Percentiles rank a stretch among this genome's conserved stretches.
Evolutionary conservation across 768 basidiomycete species (phyloP).

Genomic region (Russula sp.): DNA sequence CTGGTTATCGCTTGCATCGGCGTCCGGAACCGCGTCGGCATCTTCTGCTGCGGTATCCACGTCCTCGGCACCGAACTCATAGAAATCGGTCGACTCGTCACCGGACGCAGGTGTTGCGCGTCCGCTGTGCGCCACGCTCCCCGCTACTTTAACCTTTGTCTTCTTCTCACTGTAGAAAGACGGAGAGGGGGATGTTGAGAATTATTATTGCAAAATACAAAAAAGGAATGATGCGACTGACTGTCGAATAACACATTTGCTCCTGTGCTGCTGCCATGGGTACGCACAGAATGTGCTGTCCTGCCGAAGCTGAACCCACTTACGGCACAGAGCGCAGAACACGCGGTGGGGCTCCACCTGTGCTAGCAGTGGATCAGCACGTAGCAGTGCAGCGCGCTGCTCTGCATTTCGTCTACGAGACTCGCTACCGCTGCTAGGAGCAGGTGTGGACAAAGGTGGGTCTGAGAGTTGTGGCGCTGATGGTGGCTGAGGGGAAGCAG

Average conservation of each 20-base stretch:
- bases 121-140: constrained; percentile 13
- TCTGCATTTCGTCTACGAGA: constrained; percentile 71
- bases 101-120: constrained; percentile 6
- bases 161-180: constrained; percentile 22
- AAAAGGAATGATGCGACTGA: constrained; percentile 32
- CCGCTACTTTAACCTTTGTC: constrained; percentile 6
- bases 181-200: neutral
- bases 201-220: neutral
- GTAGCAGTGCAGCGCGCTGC: constrained; percentile 64
- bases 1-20: constrained; percentile 7
- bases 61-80: constrained; percentile 24
- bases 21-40: constrained; percentile 12
- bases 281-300: constrained; percentile 76
- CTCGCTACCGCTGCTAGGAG: constrained; percentile 34
- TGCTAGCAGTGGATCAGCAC: constrained; percentile 55
- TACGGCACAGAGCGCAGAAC: constrained; percentile 66
- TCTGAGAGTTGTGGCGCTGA: neutral
- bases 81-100: constrained; percentile 20
- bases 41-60: constrained; percentile 12
- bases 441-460: neutral
- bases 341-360: constrained; percentile 61
- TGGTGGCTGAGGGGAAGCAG: constrained; percentile 3
- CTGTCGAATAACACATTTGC: constrained; percentile 68
- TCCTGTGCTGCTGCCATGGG: constrained; percentile 73
- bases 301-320: constrained; percentile 79